Conservation (phyloP, 148 eudicot species). For the Rhododendron ovatum region DNA sequence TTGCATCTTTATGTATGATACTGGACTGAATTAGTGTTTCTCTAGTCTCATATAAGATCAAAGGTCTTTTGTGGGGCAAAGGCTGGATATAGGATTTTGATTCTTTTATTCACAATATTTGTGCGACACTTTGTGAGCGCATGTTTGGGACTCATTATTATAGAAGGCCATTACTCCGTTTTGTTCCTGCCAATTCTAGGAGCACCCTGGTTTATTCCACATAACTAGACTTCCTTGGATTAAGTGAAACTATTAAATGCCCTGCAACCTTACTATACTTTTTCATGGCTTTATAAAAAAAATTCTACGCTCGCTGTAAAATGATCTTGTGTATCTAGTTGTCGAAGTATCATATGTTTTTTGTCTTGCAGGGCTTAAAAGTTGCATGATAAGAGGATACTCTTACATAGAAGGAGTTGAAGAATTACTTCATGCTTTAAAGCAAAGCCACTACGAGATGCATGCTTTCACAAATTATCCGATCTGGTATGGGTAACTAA, state of each 20-base stretch:
- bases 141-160: background rate
- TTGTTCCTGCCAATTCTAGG: background rate
- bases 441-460: constrained; percentile 75
- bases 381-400: constrained; percentile 66
- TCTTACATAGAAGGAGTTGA: constrained; percentile 70
- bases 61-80: background rate
- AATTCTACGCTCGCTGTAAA: background rate
- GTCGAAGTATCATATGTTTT: background rate
- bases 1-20: background rate
- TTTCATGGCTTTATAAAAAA: background rate
- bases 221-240: background rate
- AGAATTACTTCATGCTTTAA: constrained; percentile 51
- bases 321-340: constrained; percentile 1
- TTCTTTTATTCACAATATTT: background rate
- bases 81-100: background rate
- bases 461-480: constrained; percentile 93
- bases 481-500: constrained; percentile 45
- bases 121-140: background rate
- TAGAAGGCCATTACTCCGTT: background rate
- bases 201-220: background rate
- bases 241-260: background rate
- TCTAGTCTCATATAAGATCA: background rate
- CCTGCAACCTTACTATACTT: background rate
- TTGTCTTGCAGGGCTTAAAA: constrained; percentile 63
- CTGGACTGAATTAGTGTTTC: background rate